Conservation (phyloP, 371 early-diverging fungal species). For the Mortierella sp. region DNA sequence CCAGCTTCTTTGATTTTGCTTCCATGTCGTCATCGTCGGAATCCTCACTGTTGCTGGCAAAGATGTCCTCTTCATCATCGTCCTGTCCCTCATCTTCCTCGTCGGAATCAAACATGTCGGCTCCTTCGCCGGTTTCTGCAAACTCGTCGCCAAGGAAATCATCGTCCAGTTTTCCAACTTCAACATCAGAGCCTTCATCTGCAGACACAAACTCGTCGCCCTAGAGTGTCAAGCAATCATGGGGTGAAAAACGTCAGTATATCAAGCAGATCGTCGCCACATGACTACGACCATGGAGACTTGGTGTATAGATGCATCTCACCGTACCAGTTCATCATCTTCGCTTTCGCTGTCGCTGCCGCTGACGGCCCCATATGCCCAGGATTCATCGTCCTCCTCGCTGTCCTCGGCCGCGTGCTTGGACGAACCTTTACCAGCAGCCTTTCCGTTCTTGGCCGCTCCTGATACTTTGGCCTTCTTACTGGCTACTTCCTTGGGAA, state of each 20-base stretch:
- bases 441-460: constrained; percentile 29
- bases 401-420: constrained; percentile 25
- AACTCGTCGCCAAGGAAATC: constrained; percentile 54
- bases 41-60: constrained; percentile 57
- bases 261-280: neutral
- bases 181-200: constrained; percentile 55
- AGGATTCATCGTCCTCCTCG: constrained; percentile 53
- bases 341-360: constrained; percentile 41
- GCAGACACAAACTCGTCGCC: constrained; percentile 58
- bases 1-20: constrained; percentile 58
- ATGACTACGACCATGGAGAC: neutral
- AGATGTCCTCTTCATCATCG: constrained; percentile 56
- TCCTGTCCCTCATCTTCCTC: constrained; percentile 54
- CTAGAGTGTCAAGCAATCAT: constrained; percentile 2
- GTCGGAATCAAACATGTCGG: constrained; percentile 49
- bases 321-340: constrained; percentile 38
- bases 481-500: constrained; percentile 8
- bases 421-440: constrained; percentile 4
- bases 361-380: constrained; percentile 51
- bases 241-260: neutral
- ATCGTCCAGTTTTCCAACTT: constrained; percentile 38
- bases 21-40: constrained; percentile 64
- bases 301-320: too few species aligned
- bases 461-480: constrained; percentile 30
- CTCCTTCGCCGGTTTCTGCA: constrained; percentile 47